Conservation (phyloP, 2,329 filamentous ascomycete species). For the Lachnellula hyalina region DNA sequence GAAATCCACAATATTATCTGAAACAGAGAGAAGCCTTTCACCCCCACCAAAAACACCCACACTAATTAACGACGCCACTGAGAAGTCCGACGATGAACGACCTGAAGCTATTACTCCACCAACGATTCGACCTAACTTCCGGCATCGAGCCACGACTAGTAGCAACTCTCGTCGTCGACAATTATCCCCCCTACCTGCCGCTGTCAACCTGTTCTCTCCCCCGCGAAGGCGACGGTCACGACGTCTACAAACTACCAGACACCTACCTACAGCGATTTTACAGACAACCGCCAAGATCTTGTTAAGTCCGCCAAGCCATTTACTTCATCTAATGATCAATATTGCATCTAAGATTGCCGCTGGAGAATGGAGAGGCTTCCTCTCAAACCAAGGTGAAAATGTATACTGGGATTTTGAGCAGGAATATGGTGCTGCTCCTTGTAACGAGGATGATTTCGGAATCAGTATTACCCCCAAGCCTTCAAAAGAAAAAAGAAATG, state of each 20-base stretch:
- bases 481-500: not conserved
- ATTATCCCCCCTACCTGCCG: conserved; percentile 62
- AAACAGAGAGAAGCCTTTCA: conserved; percentile 11
- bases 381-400: conserved; percentile 47
- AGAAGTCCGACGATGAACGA: conserved; percentile 36
- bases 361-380: conserved; percentile 57
- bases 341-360: conserved; percentile 72
- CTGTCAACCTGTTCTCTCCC: conserved; percentile 60
- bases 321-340: conserved; percentile 73
- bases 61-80: conserved; percentile 37
- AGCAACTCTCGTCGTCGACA: conserved; percentile 49
- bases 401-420: conserved; percentile 55
- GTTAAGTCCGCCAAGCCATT: conserved; percentile 72
- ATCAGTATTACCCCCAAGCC: conserved; percentile 28
- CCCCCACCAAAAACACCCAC: conserved; percentile 38
- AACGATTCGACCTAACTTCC: conserved; percentile 27
- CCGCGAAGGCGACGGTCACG: conserved; percentile 34
- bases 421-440: conserved; percentile 44
- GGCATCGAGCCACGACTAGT: conserved; percentile 50
- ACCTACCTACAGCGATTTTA: conserved; percentile 60
- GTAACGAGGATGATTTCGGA: conserved; percentile 54
- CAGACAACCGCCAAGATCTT: conserved; percentile 73
- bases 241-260: conserved; percentile 41
- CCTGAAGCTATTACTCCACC: conserved; percentile 35
- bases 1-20: conserved; percentile 11